Base-by-base conservation (phyloP, 2,329 filamentous ascomycete genomes). In the Phoma sp. region DNA sequence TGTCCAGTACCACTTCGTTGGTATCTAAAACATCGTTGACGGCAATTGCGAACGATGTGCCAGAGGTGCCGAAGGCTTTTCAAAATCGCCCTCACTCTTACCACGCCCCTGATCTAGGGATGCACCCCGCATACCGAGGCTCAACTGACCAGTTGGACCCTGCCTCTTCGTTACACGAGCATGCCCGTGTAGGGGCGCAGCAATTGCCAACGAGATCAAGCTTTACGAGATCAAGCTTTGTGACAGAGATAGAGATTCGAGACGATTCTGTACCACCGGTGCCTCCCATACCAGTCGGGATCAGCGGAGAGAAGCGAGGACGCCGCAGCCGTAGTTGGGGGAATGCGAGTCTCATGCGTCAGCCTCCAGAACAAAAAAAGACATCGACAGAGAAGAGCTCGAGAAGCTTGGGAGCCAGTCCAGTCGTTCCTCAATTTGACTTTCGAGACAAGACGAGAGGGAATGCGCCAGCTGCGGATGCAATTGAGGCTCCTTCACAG, bases 101-200 rank as follows among this genome's bases (percentile, higher is more conserved):
- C 45, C 64, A 70, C 55, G 68, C 67, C 3, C 72, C 67, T 62
- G 71, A 47, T 61, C 60, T 25, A 68, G 69, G 71, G 52, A 62
- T 33, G 42, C 58, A 10, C 58, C 64, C 11, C 55, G 61, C 41
- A 48, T 50, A 38, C 57, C 55, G 18, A 38, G 52, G 42, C 22
- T 52, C 52, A n/a, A 41, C 36, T 27, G 54, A 38, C 45, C 62
- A 49, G 59, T 64, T 46, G 43, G 45, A 39, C 24, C 33, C 35
- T 23, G 58, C 41, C 2, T 30, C 37, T 27, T 32, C 23, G 22
- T 55, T 22, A n/a, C 39, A 43, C 47, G 52, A 47, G 27, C 47
- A 24, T 33, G 58, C 25, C 38, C 54, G 27, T 50, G 61, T 13
- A 58, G 67, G 22, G 61, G 67, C 69, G 44, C 58, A 71, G 23